Base-by-base conservation (phyloP, 2,329 filamentous ascomycete species). In the Purpureocillium lavendulum region DNA sequence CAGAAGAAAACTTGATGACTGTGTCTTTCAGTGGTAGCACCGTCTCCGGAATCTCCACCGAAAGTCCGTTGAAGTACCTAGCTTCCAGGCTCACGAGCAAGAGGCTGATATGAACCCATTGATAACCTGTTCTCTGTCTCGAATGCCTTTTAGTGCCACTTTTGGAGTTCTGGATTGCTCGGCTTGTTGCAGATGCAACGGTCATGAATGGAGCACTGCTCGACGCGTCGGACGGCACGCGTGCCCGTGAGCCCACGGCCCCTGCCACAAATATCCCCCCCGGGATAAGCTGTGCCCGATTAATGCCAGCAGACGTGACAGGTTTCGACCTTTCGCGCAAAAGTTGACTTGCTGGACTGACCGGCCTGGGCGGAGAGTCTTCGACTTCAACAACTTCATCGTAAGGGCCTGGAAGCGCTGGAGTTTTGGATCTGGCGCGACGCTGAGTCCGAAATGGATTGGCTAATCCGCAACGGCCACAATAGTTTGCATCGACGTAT, bases 321-420 rank as follows among this genome's bases (percentile, higher is more conserved):
- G 10, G 21, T 26, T 26, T 26, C 21, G 21, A 10, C 10, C 21
- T 26, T 6, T 26, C 10, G 10, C 10, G 10, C 10, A 26, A 26
- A 26, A 26, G 21, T 10, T 26, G 16, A 17, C 36, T 39, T 39
- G 26, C 36, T 42, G 26, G 36, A 35, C 40, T 42, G 32, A 35
- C 36, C 35, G 26, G 40, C 32, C 33, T 36, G 24, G 28, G 31
- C 21, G 36, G 36, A 42, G 40, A 42, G 40, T 42, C 40, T 31
- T 42, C 26, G 30, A 38, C 40, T 33, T 38, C 36, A 6, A 42
- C 36, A 24, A 38, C 40, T 13, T 42, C 32, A 30, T 39, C 21
- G 21, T 26, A 26, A 26, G 21, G 21, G 21, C 21, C 21, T 26
- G 10, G 10, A 26, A 26, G 21, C 21, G 21, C 21, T 26, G 10